These are phyloP conservation scores for Phialocephala sp. DNA, from an alignment of 2,329 filamentous ascomycete species.

Conservation along the genomic window DNA sequence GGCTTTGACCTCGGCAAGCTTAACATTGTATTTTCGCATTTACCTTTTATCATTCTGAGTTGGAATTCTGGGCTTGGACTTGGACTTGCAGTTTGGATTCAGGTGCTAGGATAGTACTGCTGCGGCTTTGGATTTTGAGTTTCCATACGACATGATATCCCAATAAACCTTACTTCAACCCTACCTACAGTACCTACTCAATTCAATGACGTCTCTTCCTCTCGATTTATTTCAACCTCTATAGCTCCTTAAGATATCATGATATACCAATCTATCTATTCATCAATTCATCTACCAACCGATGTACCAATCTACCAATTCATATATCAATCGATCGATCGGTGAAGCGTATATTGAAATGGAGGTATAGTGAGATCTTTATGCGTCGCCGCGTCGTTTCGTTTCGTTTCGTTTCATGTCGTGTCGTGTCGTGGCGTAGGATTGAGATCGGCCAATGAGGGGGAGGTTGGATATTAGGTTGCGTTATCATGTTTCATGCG, in stretches of 20 bases:
- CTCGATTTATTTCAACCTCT: no score
- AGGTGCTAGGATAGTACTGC: neutral
- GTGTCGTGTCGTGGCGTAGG: neutral
- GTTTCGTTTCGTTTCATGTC: neutral
- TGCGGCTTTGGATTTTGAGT: neutral
- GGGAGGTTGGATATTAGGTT: neutral
- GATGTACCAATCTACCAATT: no score
- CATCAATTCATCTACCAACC: no score
- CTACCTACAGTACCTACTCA: neutral
- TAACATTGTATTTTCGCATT: no score
- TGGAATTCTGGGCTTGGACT: no score
- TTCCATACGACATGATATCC: slow-evolving; percentile 11
- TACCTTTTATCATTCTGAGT: no score
- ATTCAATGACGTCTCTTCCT: neutral
- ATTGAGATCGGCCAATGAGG: neutral
- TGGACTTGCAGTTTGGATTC: neutral
- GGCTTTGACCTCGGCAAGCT: no score
- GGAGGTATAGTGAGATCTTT: neutral
- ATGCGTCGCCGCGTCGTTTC: neutral
- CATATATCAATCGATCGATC: neutral
- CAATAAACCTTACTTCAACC: neutral
- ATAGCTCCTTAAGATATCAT: no score
- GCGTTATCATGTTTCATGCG: neutral
- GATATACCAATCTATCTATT: no score
- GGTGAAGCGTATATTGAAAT: neutral